Evolutionary conservation across 1,284 basidiomycete genomes (phyloP).

Genomic region (Lignosus rhinocerotis): DNA sequence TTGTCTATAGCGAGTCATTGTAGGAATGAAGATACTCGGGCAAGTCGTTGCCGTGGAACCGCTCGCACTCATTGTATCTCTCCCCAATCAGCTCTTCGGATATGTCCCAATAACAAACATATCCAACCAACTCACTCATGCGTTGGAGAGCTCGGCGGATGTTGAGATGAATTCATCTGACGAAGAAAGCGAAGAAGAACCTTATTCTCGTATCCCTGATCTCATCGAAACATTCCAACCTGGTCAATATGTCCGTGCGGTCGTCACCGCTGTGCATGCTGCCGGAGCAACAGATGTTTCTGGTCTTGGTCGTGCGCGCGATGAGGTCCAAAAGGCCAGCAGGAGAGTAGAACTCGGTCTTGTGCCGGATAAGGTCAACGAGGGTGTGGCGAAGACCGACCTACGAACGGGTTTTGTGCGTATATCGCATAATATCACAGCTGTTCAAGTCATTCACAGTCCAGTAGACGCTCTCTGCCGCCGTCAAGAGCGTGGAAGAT

Average conservation of each 20-base stretch:
- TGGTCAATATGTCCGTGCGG: slow-evolving; percentile 86
- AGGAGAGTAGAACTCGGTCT: slow-evolving; percentile 88
- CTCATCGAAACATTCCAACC: slow-evolving; percentile 76
- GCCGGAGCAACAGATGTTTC: slow-evolving; percentile 60
- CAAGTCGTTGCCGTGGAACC: slow-evolving; percentile 89
- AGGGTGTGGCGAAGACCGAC: slow-evolving; percentile 79
- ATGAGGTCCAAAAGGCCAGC: slow-evolving; percentile 68
- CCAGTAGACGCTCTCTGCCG: slow-evolving; percentile 67
- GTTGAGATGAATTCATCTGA: slow-evolving; percentile 48
- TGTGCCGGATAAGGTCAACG: slow-evolving; percentile 84
- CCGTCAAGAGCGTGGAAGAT: slow-evolving; percentile 88
- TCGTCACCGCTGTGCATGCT: slow-evolving; percentile 69
- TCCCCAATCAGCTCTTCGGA: slow-evolving; percentile 93
- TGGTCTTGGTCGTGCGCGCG: slow-evolving; percentile 58
- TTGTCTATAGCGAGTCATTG: slow-evolving; percentile 64
- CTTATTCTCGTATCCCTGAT: slow-evolving; percentile 54
- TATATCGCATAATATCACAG: slow-evolving; percentile 16
- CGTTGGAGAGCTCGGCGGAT: slow-evolving; percentile 64
- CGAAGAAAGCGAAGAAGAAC: slow-evolving; percentile 40
- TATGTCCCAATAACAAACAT: slow-evolving; percentile 96
- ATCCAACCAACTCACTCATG: slow-evolving; percentile 78
- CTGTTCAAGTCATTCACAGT: slow-evolving; percentile 10
- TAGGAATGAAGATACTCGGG: slow-evolving; percentile 87
- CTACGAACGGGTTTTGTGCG: slow-evolving; percentile 74
- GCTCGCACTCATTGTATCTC: slow-evolving; percentile 87